Base-by-base conservation (phyloP, 2,329 filamentous ascomycete species). In the Calonectria montana region DNA sequence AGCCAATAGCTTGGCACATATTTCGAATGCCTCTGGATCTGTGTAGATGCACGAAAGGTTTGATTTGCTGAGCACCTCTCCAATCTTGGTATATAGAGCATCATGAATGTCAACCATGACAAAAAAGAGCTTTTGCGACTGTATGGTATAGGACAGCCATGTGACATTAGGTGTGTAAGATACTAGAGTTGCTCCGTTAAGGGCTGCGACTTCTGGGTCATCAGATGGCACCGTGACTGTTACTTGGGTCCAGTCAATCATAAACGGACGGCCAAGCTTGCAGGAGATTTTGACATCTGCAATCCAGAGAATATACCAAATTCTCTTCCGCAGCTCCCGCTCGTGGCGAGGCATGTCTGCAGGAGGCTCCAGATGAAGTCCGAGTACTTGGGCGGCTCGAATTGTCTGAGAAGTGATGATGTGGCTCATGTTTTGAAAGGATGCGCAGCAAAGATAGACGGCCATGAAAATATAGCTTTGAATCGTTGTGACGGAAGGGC, bases 241-340 rank as follows among this genome's bases (percentile, higher is more conserved):
- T 8, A 82, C 80, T 21, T 81, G 66, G 16, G 79, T 78, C 21
- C 81, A 71, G 37, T 83, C 75, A 2, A 84, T 72, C 9, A 81
- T 75, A 37, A 84, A 84, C 1, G 87, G 86, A 0, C 87, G 84
- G 3, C 87, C 87, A 2, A 88, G 81, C 69, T 88, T 86, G 80
- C 86, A 84, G 70, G 82, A 82, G 2, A 80, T 83, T 74, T 87
- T 88, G 70, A 80, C 84, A 63, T 90, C 89, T 18, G 89, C 77
- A 1, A 82, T 80, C 75, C 85, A 89, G 1, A 91, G 75, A 1
- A 78, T 80, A 87, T 87, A 90, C 88, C 88, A 91, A 15, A 90
- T 71, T 0, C 88, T 82, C 73, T 85, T 87, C 5, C 86, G 85
- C 70, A 88, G 77, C 73, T 89, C 87, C 21, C 82, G 75, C 61